Percentiles rank a stretch among this genome's conserved stretches.
phyloP scores from a whole-genome alignment of 116 monocot species.

The Cymodocea nodosa region DNA sequence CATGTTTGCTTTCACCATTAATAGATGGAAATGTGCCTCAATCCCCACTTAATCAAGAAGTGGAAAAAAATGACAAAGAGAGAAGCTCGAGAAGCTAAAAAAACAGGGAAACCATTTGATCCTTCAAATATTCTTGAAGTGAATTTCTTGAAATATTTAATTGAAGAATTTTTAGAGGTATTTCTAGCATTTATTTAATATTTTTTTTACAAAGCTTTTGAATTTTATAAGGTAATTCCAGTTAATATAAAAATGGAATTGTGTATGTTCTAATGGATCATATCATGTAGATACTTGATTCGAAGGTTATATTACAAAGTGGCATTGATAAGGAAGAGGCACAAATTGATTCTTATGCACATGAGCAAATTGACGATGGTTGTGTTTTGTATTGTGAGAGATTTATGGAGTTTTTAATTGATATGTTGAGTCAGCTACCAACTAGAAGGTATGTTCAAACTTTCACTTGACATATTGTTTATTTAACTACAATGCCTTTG shows the following conservation, averaged over 20 bases:
- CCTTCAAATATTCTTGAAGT: conserved; percentile 61
- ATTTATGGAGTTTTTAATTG: conserved; percentile 96
- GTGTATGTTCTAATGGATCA: background rate
- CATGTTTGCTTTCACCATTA: conserved; percentile 5
- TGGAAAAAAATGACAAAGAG: conserved; percentile 89
- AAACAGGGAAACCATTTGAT: conserved; percentile 46
- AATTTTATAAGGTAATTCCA: background rate
- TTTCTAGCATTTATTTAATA: conserved; percentile 1
- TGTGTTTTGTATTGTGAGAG: conserved; percentile 92
- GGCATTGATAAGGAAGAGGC: conserved; percentile 18
- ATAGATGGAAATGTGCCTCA: conserved; percentile 90
- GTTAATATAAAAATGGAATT: no score
- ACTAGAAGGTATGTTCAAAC: conserved; percentile 60
- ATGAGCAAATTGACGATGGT: conserved; percentile 64
- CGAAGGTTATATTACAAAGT: conserved; percentile 47
- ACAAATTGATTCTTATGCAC: conserved; percentile 21
- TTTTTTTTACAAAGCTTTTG: background rate
- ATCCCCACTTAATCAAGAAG: conserved; percentile 94
- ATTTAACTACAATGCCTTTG: background rate
- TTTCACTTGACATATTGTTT: background rate
- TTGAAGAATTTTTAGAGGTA: conserved; percentile 98
- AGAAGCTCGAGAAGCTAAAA: conserved; percentile 75
- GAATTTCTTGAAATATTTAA: conserved; percentile 63
- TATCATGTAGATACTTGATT: conserved; percentile 73
- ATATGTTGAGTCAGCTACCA: conserved; percentile 92